These are phyloP conservation scores for Urtica urens DNA, from an alignment of 306 rosid species.

Conservation along the genomic window DNA sequence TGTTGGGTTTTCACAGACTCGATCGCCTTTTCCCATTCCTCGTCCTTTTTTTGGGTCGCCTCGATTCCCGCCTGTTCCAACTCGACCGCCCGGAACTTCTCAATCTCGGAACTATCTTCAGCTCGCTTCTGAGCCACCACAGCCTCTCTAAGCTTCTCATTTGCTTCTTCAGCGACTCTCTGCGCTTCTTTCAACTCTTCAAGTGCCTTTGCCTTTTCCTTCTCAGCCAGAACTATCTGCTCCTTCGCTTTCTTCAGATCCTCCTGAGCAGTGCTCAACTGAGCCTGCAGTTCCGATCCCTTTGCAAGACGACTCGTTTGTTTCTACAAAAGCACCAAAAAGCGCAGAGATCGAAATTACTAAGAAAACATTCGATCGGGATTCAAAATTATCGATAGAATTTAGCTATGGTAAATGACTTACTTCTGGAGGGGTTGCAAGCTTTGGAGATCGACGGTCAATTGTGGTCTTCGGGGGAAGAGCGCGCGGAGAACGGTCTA, in stretches of 20 bases:
- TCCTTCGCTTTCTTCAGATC: conserved; percentile 88
- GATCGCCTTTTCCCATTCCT: conserved; percentile 74
- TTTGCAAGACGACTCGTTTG: conserved; percentile 40
- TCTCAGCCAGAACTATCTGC: conserved; percentile 52
- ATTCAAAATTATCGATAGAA: not conserved
- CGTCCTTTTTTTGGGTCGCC: conserved; percentile 72
- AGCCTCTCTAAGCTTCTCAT: conserved; percentile 78
- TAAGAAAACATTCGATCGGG: not conserved
- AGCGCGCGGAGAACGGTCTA: conserved; percentile 73
- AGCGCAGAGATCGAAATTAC: not conserved
- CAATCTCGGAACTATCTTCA: conserved; percentile 84
- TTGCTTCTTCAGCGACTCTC: conserved; percentile 62
- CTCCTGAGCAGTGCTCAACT: conserved; percentile 56
- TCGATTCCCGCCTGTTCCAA: conserved; percentile 94
- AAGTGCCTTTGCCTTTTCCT: conserved; percentile 55
- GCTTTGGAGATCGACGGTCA: conserved; percentile 61
- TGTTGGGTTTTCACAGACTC: conserved; percentile 78
- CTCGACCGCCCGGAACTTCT: conserved; percentile 87
- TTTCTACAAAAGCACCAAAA: conserved; percentile 45
- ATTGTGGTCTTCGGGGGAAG: conserved; percentile 27
- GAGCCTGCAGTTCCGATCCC: conserved; percentile 64
- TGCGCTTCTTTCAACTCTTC: conserved; percentile 78
- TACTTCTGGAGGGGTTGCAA: conserved; percentile 67
- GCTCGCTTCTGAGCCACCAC: conserved; percentile 80
- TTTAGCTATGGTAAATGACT: conserved; percentile 14